phyloP scores from a whole-genome alignment of 306 rosid species.

The Quercus parvula region DNA sequence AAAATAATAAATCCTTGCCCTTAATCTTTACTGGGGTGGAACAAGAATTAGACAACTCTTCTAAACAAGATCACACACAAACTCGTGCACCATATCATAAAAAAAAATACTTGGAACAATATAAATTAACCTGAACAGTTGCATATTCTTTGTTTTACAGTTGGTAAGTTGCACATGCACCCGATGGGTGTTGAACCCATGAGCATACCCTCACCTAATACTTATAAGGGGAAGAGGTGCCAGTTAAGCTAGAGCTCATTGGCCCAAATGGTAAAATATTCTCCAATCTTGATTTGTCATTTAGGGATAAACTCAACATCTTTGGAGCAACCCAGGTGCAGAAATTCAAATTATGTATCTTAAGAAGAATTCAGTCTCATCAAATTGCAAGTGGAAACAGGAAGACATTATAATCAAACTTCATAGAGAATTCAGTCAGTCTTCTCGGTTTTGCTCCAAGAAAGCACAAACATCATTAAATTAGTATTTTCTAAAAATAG shows the following conservation, averaged over 20 bases:
- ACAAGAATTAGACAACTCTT: background rate
- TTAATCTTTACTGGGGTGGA: background rate
- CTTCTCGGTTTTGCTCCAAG: background rate
- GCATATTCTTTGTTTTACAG: background rate
- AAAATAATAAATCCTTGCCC: background rate
- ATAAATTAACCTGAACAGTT: background rate
- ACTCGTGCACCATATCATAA: background rate
- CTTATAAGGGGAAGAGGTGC: too few species aligned
- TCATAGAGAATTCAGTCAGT: background rate
- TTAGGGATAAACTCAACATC: background rate
- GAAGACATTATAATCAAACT: background rate
- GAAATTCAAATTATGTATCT: background rate
- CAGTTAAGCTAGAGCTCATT: too few species aligned
- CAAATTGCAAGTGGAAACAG: background rate
- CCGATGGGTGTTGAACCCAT: too few species aligned
- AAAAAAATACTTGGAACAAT: background rate
- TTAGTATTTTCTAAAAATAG: background rate
- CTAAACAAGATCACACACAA: background rate
- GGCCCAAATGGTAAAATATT: background rate
- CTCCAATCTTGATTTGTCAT: background rate
- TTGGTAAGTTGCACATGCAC: too few species aligned
- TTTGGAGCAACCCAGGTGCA: background rate
- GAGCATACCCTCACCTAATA: too few species aligned
- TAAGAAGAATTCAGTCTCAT: background rate
- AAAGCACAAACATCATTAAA: background rate